phyloP scores from a whole-genome alignment of 805 yeast genomes.

The Wickerhamia fluorescens region DNA sequence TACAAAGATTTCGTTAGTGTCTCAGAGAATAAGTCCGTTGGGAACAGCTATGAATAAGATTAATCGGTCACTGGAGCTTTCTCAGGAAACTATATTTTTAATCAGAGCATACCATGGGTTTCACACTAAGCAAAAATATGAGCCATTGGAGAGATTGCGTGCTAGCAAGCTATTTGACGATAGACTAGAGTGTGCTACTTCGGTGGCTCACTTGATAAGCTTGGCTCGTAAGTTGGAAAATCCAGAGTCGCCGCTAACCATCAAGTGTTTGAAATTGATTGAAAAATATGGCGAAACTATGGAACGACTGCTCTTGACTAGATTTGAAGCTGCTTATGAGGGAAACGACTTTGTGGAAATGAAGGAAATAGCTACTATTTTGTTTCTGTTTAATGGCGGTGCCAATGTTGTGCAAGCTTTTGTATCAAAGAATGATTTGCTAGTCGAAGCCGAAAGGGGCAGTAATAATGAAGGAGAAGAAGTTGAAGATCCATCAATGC shows the following conservation, averaged over 20 bases:
- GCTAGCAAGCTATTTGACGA: conserved; percentile 42
- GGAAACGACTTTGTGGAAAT: conserved; percentile 62
- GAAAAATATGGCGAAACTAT: conserved; percentile 68
- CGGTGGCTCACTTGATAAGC: conserved; percentile 56
- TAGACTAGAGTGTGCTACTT: conserved; percentile 59
- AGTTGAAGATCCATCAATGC: conserved; percentile 23
- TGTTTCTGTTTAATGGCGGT: conserved; percentile 81
- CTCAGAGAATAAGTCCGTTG: conserved; percentile 57
- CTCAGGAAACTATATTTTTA: conserved; percentile 63
- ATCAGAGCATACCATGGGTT: conserved; percentile 75
- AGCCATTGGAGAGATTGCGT: conserved; percentile 53
- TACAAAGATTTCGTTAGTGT: conserved; percentile 46
- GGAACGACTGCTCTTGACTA: conserved; percentile 63
- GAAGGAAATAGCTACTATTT: conserved; percentile 67
- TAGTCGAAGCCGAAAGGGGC: conserved; percentile 39
- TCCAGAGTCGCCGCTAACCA: conserved; percentile 41
- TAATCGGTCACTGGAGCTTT: conserved; percentile 66
- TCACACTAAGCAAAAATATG: conserved; percentile 46
- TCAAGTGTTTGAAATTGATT: conserved; percentile 37
- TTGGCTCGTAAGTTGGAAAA: conserved; percentile 60
- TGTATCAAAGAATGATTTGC: conserved; percentile 71
- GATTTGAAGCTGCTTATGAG: conserved; percentile 69
- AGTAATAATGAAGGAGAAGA: conserved; percentile 15
- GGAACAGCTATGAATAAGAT: conserved; percentile 62
- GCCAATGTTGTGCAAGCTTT: conserved; percentile 73